Evolutionary conservation across 257 asterid species (phyloP), one percentile per base, ranked within the genome.

Genomic region (Forsythia suspensa): DNA sequence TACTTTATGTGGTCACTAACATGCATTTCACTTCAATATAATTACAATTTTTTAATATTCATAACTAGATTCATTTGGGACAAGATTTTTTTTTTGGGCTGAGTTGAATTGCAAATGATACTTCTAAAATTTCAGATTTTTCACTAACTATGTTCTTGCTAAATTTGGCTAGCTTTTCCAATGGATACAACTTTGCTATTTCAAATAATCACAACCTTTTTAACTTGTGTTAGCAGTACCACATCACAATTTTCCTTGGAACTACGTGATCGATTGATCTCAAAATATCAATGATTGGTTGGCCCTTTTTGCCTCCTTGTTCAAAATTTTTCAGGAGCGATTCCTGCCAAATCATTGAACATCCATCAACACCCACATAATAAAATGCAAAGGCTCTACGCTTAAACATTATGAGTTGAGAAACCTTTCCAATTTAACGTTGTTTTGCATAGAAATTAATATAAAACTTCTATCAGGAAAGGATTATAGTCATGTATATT

Each of bases 261-360:
- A 48, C 15, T 15, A 29, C n/a, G n/a, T n/a, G n/a, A n/a, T 67
- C 84, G 89, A 90, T 92, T 93, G 83, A 95, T 88, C 84, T 95
- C 99, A 46, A 95, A 79, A 92, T 88, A 84, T 95, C 98, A 73
- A 91, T 82, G 43, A 67, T 75, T 4, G 93, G 92, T 76, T 87
- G 93, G 63, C 93, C 97, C 40, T 80, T 87, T 80, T 87, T n/a
- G 76, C 83, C 72, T 93, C 97, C 84, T 86, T 87, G 43, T 76
- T 89, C 80, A 82, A 39, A 48, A 93, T 78, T 84, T n/a, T 87
- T 88, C 88, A 80, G 86, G 61, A 93, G 81, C 4, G 86, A 82
- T 72, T 91, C 95, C 99, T 95, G 97, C 59, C 71, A 76, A 86
- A 76, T 81, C 73, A 73, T 37, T 59, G 61, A 81, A 79, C 20